phyloP scores from a whole-genome alignment of 805 yeast genomes.

The Cyberlindnera americana region DNA sequence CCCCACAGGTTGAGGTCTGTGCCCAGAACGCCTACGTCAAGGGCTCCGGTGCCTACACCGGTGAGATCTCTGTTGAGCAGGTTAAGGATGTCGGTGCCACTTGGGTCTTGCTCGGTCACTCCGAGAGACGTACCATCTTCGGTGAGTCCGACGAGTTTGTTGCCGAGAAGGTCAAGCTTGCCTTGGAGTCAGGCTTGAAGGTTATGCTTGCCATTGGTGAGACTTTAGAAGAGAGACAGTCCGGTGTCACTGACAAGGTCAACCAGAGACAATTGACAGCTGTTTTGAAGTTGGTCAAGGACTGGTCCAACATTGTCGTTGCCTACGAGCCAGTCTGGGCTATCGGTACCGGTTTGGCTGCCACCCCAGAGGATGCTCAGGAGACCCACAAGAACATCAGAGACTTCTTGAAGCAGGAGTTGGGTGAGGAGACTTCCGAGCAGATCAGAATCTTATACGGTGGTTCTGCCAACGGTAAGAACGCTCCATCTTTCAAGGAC shows the following conservation, averaged over 20 bases:
- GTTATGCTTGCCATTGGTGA: conserved; percentile 98
- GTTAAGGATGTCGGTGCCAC: conserved; percentile 87
- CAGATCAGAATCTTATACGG: conserved; percentile 91
- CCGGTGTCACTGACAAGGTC: conserved; percentile 80
- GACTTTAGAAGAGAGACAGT: conserved; percentile 91
- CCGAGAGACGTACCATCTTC: conserved; percentile 95
- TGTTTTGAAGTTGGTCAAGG: conserved; percentile 71
- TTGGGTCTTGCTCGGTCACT: conserved; percentile 97
- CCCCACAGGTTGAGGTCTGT: conserved; percentile 71
- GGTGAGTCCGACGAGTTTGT: conserved; percentile 86
- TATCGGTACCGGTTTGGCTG: conserved; percentile 98
- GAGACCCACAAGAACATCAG: conserved; percentile 89
- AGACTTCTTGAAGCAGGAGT: conserved; percentile 69
- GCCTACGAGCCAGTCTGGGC: conserved; percentile 99
- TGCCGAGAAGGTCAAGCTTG: conserved; percentile 93
- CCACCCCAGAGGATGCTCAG: conserved; percentile 98
- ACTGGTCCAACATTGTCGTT: conserved; percentile 90
- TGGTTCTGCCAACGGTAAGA: conserved; percentile 96
- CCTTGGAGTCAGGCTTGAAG: conserved; percentile 81
- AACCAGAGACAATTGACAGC: conserved; percentile 89
- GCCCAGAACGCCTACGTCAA: conserved; percentile 90
- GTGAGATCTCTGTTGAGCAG: conserved; percentile 88
- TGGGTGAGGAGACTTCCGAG: conserved; percentile 77
- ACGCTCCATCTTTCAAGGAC: conserved; percentile 85
- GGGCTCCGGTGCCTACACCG: conserved; percentile 96